Evolutionary conservation across 1,284 basidiomycete genomes (phyloP).

Genomic region (Pterulicium gracile): DNA sequence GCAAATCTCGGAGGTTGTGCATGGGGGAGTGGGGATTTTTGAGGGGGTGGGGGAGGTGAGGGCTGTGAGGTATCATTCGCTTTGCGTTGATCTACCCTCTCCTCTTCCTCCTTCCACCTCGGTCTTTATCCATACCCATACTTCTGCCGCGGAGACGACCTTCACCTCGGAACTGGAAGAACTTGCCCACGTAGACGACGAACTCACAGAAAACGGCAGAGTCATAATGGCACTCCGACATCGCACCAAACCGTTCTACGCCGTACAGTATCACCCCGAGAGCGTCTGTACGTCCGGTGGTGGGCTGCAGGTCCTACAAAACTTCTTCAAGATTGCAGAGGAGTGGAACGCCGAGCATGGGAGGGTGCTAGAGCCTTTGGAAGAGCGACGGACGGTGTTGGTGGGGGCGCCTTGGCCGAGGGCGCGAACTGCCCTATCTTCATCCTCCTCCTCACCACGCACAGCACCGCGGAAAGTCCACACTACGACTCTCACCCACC

Average conservation of each 20-base stretch:
- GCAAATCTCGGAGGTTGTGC: constrained; percentile 60
- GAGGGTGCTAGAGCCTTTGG: too few relatives aligned
- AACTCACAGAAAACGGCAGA: constrained; percentile 41
- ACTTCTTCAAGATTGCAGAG: constrained; percentile 60
- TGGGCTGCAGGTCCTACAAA: constrained; percentile 51
- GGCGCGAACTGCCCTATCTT: constrained; percentile 3
- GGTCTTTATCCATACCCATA: background rate
- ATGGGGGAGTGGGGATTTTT: constrained; percentile 51
- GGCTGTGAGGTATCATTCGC: constrained; percentile 83
- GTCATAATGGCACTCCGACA: constrained; percentile 69
- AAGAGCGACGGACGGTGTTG: constrained; percentile 25
- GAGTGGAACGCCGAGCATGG: too few relatives aligned
- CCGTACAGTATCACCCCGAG: constrained; percentile 96
- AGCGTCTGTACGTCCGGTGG: constrained; percentile 57
- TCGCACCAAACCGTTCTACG: constrained; percentile 68
- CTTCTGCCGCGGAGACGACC: background rate
- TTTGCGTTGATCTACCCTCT: constrained; percentile 41
- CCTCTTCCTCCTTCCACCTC: background rate
- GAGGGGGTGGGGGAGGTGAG: constrained; percentile 44
- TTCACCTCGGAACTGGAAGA: constrained; percentile 41
- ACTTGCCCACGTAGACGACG: constrained; percentile 61
- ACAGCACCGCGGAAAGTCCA: constrained; percentile 20
- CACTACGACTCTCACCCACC: constrained; percentile 30
- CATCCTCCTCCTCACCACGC: constrained; percentile 9
- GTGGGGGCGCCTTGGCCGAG: constrained; percentile 28